phyloP scores from a whole-genome alignment of 75 land plant genomes.

The Gnetum montanum region DNA sequence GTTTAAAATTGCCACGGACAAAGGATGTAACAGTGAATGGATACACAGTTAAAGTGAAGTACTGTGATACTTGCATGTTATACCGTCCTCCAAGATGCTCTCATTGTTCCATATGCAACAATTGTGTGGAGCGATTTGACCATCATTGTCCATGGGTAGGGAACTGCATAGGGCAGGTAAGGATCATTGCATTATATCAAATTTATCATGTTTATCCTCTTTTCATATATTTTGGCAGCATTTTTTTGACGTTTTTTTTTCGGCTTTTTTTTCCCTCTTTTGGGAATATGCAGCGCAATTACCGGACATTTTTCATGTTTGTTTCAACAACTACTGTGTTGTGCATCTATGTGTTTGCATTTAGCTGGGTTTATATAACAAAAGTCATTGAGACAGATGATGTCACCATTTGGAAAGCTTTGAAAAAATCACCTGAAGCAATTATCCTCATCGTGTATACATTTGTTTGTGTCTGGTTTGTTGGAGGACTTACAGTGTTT shows the following conservation, averaged over 20 bases:
- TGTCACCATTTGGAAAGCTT: constrained; percentile 71
- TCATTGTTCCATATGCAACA: constrained; percentile 75
- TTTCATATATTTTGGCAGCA: neutral
- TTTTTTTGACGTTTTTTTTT: neutral
- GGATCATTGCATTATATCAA: neutral
- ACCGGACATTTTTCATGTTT: constrained; percentile 95
- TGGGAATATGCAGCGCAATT: constrained; percentile 69
- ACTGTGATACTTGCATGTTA: constrained; percentile 95
- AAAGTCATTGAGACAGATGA: constrained; percentile 54
- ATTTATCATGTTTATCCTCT: neutral
- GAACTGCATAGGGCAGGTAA: constrained; percentile 73
- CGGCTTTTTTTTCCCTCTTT: neutral
- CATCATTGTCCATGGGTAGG: constrained; percentile 89
- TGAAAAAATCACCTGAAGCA: constrained; percentile 89
- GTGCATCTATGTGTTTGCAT: constrained; percentile 87
- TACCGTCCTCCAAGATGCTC: constrained; percentile 82
- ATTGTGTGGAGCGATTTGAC: constrained; percentile 68
- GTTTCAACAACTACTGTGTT: constrained; percentile 83
- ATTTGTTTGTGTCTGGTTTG: constrained; percentile 92
- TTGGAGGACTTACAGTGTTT: constrained; percentile 95
- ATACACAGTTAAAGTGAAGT: constrained; percentile 60
- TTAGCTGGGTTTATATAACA: constrained; percentile 82
- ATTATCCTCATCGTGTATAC: constrained; percentile 84
- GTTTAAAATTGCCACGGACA: constrained; percentile 52
- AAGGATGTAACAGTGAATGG: constrained; percentile 85